Conservation (phyloP, 805 yeast genomes). For the Ogataea haglerorum region DNA sequence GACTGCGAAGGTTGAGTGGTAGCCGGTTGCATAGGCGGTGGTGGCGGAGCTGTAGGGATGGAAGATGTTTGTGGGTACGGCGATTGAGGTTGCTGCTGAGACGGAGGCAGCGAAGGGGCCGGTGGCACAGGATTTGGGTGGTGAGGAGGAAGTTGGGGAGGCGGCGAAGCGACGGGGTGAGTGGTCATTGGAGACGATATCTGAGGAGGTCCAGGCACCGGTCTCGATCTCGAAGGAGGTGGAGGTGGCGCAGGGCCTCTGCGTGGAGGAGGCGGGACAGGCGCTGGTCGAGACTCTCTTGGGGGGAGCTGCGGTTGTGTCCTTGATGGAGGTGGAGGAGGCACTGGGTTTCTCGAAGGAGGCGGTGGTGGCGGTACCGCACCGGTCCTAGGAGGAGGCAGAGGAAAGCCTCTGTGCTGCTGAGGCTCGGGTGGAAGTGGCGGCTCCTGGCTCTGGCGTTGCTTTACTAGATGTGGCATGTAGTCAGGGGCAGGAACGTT, state of each 20-base stretch:
- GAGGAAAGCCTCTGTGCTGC: slow-evolving; percentile 17
- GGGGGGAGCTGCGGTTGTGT: slow-evolving; percentile 25
- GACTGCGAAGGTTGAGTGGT: not conserved
- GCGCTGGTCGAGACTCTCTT: slow-evolving; percentile 25
- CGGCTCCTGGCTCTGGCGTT: slow-evolving; percentile 1
- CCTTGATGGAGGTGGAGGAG: slow-evolving; percentile 29
- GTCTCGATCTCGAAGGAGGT: slow-evolving; percentile 36
- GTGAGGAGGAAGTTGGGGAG: slow-evolving; percentile 20
- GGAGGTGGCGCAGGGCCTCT: slow-evolving; percentile 42
- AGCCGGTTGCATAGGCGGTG: slow-evolving; percentile 8
- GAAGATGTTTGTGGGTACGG: slow-evolving; percentile 15
- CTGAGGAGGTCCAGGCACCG: slow-evolving; percentile 14
- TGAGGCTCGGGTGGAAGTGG: not conserved
- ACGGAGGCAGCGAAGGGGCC: slow-evolving; percentile 39
- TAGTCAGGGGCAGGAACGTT: slow-evolving; percentile 21
- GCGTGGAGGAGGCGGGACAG: slow-evolving; percentile 35
- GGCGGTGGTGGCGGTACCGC: slow-evolving; percentile 29
- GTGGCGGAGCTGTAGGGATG: slow-evolving; percentile 8
- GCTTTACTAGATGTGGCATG: slow-evolving; percentile 15
- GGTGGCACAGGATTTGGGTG: slow-evolving; percentile 17
- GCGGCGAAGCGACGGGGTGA: slow-evolving; percentile 14
- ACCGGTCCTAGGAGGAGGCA: slow-evolving; percentile 23
- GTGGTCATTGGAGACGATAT: not conserved
- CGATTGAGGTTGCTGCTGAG: slow-evolving; percentile 24
- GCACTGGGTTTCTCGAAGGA: slow-evolving; percentile 33